Evolutionary conservation across 371 early-diverging fungal genomes (phyloP), one percentile per base, ranked within the genome.

Genomic region (Gilbertella persicaria): DNA sequence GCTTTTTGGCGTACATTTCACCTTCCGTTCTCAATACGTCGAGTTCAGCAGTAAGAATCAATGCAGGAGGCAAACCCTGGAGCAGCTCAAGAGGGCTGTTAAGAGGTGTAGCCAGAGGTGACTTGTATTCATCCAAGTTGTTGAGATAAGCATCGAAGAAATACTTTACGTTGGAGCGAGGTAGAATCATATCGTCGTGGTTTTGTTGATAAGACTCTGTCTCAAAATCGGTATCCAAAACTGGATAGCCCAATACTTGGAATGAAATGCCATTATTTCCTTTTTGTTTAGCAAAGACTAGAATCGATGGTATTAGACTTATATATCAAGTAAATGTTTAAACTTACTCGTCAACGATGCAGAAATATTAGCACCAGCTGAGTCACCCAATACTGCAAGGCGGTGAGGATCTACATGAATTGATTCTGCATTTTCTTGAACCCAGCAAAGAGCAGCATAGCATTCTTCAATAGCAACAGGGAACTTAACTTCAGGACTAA

Each of bases 281-380:
- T 33, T 13, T 33, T 13, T 33, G 3, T 33, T 33, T 33, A 12
- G 33, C 33, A 3, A 33, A 9, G 12, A 33, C 33, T 33, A 33
- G n/a, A n/a, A n/a, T n/a, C n/a, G n/a, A n/a, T n/a, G n/a, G n/a
- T n/a, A n/a, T 28, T 13, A 33, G 33, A 19, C 17, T 28, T 17
- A 19, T 45, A 39, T 41, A n/a, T 39, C 13, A 4, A 21, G 14
- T 9, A 14, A 16, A 17, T 23, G 12, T 21, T 5, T 19, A 9
- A 12, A 25, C 53, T 60, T 51, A 66, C 66, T 12, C 20, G 62
- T 23, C 9, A 66, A 38, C 6, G 55, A 55, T 1, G 63, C 49
- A 4, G 70, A 47, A 13, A 69, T 51, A 39, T 63, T 63, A 12
- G 66, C 70, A 20, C 70, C 70, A 5, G 63, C 62, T 9, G 57